phyloP scores from a whole-genome alignment of 192 early-diverging fungal genomes.

The Gigaspora rosea region DNA sequence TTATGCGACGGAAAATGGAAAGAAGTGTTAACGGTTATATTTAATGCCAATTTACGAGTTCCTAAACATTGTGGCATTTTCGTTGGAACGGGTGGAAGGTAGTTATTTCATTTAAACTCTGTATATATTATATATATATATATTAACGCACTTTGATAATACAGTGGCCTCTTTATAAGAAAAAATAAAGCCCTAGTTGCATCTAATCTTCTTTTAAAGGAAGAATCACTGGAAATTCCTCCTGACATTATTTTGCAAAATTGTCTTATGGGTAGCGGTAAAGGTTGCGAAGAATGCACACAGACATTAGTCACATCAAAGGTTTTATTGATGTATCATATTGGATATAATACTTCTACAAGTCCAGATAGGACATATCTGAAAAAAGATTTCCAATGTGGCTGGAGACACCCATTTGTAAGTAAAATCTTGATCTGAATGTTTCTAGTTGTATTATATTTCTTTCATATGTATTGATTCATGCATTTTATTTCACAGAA shows the following conservation, averaged over 20 bases:
- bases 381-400: constrained; percentile 57
- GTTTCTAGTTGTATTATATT: neutral
- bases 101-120: constrained; percentile 10
- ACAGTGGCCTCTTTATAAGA: constrained; percentile 43
- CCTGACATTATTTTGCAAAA: constrained; percentile 59
- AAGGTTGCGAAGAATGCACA: constrained; percentile 45
- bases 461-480: neutral
- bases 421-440: constrained; percentile 28
- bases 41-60: constrained; percentile 43
- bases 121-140: too few relatives aligned
- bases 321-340: constrained; percentile 52
- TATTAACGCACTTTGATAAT: too few relatives aligned
- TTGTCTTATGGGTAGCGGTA: constrained; percentile 49
- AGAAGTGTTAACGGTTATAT: constrained; percentile 53
- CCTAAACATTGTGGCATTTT: constrained; percentile 57
- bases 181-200: constrained; percentile 34
- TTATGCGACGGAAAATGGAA: constrained; percentile 52
- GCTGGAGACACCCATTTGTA: constrained; percentile 60
- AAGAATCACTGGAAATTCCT: constrained; percentile 34
- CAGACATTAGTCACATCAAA: constrained; percentile 52
- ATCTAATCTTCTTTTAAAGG: constrained; percentile 38
- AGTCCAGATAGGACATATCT: constrained; percentile 50
- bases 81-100: constrained; percentile 59
- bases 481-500: neutral
- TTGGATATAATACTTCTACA: constrained; percentile 57